These are phyloP conservation scores for Penicillium sp. DNA, from an alignment of 2,329 filamentous ascomycete species.

Conservation along the genomic window DNA sequence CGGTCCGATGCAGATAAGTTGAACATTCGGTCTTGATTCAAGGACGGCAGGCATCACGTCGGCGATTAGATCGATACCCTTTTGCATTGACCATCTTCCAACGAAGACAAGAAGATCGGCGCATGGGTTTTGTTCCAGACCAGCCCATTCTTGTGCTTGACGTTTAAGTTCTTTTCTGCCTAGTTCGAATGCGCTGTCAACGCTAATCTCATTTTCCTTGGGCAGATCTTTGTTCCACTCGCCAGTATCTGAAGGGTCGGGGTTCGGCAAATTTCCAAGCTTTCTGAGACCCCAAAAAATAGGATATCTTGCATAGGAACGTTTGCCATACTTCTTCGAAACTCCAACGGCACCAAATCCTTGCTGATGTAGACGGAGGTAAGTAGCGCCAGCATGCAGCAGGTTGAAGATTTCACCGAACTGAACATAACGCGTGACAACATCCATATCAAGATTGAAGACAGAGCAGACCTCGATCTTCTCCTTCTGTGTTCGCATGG, in stretches of 20 bases:
- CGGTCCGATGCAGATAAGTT: slow-evolving; percentile 63
- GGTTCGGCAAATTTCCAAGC: slow-evolving; percentile 63
- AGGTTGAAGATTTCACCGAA: slow-evolving; percentile 69
- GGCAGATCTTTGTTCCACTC: slow-evolving; percentile 58
- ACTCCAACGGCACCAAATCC: slow-evolving; percentile 68
- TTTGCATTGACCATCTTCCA: slow-evolving; percentile 67
- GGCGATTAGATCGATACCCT: slow-evolving; percentile 66
- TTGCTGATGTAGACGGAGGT: slow-evolving; percentile 64
- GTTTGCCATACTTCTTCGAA: slow-evolving; percentile 66
- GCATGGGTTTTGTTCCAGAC: slow-evolving; percentile 58
- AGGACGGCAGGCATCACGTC: slow-evolving; percentile 64
- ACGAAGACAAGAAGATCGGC: slow-evolving; percentile 68
- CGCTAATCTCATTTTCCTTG: slow-evolving; percentile 48
- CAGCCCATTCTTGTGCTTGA: slow-evolving; percentile 67
- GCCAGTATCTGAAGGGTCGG: slow-evolving; percentile 63
- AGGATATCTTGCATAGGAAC: slow-evolving; percentile 64
- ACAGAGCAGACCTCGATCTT: slow-evolving; percentile 63
- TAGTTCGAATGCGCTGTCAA: slow-evolving; percentile 57
- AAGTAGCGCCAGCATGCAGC: slow-evolving; percentile 64
- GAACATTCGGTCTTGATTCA: slow-evolving; percentile 58
- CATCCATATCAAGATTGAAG: slow-evolving; percentile 59
- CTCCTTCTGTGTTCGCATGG: slow-evolving; percentile 62
- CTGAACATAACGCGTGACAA: slow-evolving; percentile 62
- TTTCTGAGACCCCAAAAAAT: slow-evolving; percentile 67
- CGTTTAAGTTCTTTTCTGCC: slow-evolving; percentile 53